These are phyloP conservation scores for Periconia sp. DNA, from an alignment of 2,329 filamentous ascomycete genomes.

Conservation along the genomic window DNA sequence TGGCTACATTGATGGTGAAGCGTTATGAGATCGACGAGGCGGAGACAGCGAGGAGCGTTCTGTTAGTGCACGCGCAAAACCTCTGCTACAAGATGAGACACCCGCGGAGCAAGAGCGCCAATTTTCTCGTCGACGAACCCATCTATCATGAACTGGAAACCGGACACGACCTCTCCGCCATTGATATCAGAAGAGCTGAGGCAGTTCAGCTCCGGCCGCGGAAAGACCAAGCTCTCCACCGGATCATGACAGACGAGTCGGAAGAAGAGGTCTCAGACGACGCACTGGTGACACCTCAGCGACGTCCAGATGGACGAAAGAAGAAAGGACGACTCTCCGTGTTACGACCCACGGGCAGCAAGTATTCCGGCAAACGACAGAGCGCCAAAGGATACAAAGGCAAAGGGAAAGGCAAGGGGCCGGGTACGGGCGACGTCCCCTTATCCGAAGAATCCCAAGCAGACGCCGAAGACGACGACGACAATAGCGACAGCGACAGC, in stretches of 20 bases:
- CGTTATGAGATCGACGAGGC: conserved; percentile 42
- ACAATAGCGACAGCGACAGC: conserved; percentile 22
- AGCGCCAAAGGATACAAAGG: conserved; percentile 9
- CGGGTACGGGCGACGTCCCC: conserved; percentile 16
- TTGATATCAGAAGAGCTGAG: conserved; percentile 33
- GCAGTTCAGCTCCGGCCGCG: conserved; percentile 31
- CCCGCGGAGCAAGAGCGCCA: conserved; percentile 30
- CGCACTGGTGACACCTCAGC: conserved; percentile 22
- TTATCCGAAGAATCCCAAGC: conserved; percentile 16
- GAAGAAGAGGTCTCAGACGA: conserved; percentile 15
- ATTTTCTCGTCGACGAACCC: conserved; percentile 33
- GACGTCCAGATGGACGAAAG: conserved; percentile 19
- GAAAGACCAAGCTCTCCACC: conserved; percentile 26
- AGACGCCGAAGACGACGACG: conserved; percentile 9
- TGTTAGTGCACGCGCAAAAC: conserved; percentile 40
- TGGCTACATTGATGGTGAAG: conserved; percentile 36
- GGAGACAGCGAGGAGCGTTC: conserved; percentile 32
- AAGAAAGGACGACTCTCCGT: conserved; percentile 37
- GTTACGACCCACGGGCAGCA: conserved; percentile 38
- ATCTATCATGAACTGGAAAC: conserved; percentile 35
- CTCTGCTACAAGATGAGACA: conserved; percentile 44
- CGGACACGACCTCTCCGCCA: conserved; percentile 30
- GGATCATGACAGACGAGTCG: conserved; percentile 22
- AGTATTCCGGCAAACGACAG: conserved; percentile 40
- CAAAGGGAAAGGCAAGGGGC: conserved; percentile 4